Conservation (phyloP, 176 grass and related monocot genomes). For the Bothriochloa decipiens region DNA sequence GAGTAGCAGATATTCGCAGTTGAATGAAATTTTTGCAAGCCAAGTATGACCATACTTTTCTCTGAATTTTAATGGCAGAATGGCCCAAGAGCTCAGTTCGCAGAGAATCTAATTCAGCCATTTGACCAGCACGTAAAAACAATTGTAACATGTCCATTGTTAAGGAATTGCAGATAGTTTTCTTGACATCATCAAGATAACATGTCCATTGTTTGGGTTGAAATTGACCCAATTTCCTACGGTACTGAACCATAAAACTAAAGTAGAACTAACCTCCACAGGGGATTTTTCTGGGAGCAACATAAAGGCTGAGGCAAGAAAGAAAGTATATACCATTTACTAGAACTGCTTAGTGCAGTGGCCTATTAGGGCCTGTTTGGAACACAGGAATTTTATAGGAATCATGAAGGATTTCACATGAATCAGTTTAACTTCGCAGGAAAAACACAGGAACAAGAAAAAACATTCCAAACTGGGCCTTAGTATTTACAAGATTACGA, state of each 20-base stretch:
- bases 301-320: slow-evolving; percentile 20
- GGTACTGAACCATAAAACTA: slow-evolving; percentile 1
- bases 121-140: slow-evolving; percentile 97
- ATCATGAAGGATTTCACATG: background rate
- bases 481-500: slow-evolving; percentile 20
- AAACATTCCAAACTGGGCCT: background rate
- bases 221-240: slow-evolving; percentile 16
- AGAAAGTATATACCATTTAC: slow-evolving; percentile 30
- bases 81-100: slow-evolving; percentile 75
- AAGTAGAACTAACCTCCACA: slow-evolving; percentile 5
- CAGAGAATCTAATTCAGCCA: slow-evolving; percentile 95
- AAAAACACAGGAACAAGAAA: background rate
- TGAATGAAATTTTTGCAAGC: slow-evolving; percentile 70
- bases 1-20: slow-evolving; percentile 57
- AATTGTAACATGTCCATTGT: too few species aligned
- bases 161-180: slow-evolving; percentile 21
- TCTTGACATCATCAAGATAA: slow-evolving; percentile 28
- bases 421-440: background rate
- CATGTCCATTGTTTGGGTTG: slow-evolving; percentile 1
- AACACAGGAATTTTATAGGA: background rate
- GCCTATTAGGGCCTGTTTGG: background rate
- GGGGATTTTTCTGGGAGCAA: background rate
- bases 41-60: slow-evolving; percentile 76
- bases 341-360: slow-evolving; percentile 17
- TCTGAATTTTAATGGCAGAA: slow-evolving; percentile 96